A percentile compares a stretch with the other conserved stretches of the same genome.
These are phyloP conservation scores for Zhuliangozyma parablackwelliae DNA, from an alignment of 1,139 yeast genomes.

Conservation along the genomic window DNA sequence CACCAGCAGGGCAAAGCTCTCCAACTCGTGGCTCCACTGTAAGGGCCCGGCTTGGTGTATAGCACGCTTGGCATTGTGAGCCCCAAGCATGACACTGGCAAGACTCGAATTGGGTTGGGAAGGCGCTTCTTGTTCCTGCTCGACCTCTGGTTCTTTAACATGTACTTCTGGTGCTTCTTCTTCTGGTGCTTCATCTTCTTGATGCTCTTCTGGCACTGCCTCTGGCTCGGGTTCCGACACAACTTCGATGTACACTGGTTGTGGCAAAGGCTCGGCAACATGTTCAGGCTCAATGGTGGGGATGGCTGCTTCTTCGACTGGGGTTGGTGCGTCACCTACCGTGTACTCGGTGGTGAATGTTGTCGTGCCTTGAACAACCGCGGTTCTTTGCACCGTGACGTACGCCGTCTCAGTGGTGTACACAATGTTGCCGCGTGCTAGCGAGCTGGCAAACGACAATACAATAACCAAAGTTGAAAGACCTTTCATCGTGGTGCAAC, in stretches of 20 bases:
- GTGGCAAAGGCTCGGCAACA: conserved; percentile 6
- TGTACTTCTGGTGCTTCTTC: not conserved
- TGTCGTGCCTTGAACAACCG: too few species aligned
- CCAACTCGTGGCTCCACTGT: conserved; percentile 61
- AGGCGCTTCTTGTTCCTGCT: too few species aligned
- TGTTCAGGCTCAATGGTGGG: too few species aligned
- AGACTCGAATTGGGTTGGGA: too few species aligned
- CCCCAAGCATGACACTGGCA: conserved; percentile 19
- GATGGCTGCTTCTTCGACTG: too few species aligned
- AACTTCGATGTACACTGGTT: conserved; percentile 1
- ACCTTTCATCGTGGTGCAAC: not conserved
- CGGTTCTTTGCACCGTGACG: conserved; percentile 14
- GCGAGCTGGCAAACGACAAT: conserved; percentile 3
- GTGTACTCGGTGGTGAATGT: too few species aligned
- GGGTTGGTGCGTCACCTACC: too few species aligned
- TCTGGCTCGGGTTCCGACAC: conserved; percentile 1
- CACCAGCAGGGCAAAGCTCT: conserved; percentile 61
- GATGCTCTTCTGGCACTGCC: not conserved
- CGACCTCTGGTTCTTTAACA: conserved; percentile 7
- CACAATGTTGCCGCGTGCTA: conserved; percentile 17
- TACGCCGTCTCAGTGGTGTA: conserved; percentile 19
- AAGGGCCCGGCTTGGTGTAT: conserved; percentile 56
- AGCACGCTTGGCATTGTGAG: conserved; percentile 68
- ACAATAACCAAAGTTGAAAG: conserved; percentile 1
- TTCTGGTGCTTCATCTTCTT: not conserved